Evolutionary conservation across 345 rosid species (phyloP), one percentile per base, ranked within the genome.

Genomic region (Hevea brasiliensis): DNA sequence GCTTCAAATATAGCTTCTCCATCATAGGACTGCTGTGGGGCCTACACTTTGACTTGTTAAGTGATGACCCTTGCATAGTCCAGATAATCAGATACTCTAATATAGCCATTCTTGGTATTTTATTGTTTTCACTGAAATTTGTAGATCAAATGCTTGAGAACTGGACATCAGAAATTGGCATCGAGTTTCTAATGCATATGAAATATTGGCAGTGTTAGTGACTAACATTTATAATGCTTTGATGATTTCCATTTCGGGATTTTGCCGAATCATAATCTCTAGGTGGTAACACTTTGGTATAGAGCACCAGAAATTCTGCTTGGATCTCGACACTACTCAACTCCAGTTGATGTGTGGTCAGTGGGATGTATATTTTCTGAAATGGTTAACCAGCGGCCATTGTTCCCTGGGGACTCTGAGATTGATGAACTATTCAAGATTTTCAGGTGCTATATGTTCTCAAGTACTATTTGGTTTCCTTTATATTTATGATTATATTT

Each of bases 281-380:
- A 95, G 99, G 99, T 95, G 81, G 99, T 95, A 64, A 95, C 99
- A 21, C 85, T 95, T 59, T 95, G 99, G 99, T 95, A 95, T 81
- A 82, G 99, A 84, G 99, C 99, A 66, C 99, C 99, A 51, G 99
- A 95, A 80, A 92, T 95, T 83, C 89, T 92, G 51, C 94, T 95
- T 77, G 99, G 99, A 56, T 92, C 99, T 56, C 92, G 89, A 71
- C 98, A 91, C 77, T 95, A 95, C 87, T 95, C 97, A 37, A 95
- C 99, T 47, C 98, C 97, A 0, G 99, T 95, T 68, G 99, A 95
- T 84, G 88, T 95, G 57, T 95, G 99, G 99, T 95, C 99, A 18
- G 98, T 95, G 56, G 99, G 99, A n/a, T 95, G 99, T 79, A 95
- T 95, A 79, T 95, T 95, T 82, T 96, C 99, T 42, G 99, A 95